These are phyloP conservation scores for Phytophthora crassamura DNA, from an alignment of 352 stramenopile species.

Conservation along the genomic window DNA sequence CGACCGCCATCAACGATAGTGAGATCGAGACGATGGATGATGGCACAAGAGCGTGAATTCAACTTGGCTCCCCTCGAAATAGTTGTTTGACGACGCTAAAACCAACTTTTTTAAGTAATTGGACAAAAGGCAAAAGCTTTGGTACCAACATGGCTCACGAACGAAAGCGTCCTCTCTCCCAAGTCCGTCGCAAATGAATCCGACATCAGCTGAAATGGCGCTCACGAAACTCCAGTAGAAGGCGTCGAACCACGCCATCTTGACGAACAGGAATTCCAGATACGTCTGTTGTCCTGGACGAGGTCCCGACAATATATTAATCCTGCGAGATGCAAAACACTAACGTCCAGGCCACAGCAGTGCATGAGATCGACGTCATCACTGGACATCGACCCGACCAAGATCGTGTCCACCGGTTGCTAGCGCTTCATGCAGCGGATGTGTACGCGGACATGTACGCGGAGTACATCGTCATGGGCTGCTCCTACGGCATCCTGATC, in stretches of 20 bases:
- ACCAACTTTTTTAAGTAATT: too few relatives aligned
- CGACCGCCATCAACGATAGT: conserved; percentile 4
- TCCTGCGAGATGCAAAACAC: conserved; percentile 15
- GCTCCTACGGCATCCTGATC: conserved; percentile 42
- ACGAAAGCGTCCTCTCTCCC: conserved; percentile 1
- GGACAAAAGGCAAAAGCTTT: conserved; percentile 1
- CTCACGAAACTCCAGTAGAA: conserved; percentile 16
- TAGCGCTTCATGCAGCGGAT: conserved; percentile 30
- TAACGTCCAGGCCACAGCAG: conserved; percentile 7
- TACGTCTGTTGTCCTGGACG: conserved; percentile 13
- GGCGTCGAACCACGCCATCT: conserved; percentile 21
- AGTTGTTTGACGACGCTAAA: too few relatives aligned
- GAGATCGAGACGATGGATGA: too few relatives aligned
- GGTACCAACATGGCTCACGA: conserved; percentile 1
- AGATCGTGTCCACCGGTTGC: conserved; percentile 15
- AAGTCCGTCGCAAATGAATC: conserved; percentile 7
- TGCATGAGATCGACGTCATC: conserved; percentile 14
- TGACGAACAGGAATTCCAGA: conserved; percentile 15
- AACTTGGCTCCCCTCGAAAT: too few relatives aligned
- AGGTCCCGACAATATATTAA: conserved; percentile 2
- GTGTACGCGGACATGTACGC: conserved; percentile 44
- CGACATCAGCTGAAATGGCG: conserved; percentile 11
- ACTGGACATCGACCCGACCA: conserved; percentile 10
- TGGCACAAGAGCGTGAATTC: too few relatives aligned
- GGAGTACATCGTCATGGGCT: conserved; percentile 60